Conservation (phyloP, 176 grass and related monocot species). For the Luzula sylvatica region DNA sequence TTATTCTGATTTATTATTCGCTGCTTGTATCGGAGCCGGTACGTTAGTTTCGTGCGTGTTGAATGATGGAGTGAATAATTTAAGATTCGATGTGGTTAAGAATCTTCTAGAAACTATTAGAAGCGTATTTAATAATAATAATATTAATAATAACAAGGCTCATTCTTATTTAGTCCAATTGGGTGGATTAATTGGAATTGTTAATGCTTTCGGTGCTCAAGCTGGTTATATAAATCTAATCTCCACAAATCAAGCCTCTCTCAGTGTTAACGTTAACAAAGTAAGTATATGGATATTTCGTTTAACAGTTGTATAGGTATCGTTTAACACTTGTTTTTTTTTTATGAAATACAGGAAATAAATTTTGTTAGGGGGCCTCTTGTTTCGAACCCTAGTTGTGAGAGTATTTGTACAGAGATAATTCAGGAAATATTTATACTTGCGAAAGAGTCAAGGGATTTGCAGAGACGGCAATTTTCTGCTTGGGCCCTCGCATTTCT, state of each 20-base stretch:
- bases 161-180: conserved; percentile 67
- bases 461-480: conserved; percentile 49
- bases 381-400: conserved; percentile 52
- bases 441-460: conserved; percentile 68
- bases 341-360: conserved; percentile 38
- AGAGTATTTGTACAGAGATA: conserved; percentile 58
- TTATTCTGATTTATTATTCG: conserved; percentile 77
- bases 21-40: conserved; percentile 71
- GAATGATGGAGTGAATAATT: conserved; percentile 57
- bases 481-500: conserved; percentile 92
- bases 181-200: conserved; percentile 72
- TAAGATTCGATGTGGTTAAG: conserved; percentile 53
- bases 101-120: conserved; percentile 49
- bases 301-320: neutral
- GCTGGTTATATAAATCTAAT: conserved; percentile 50
- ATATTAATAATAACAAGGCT: conserved; percentile 19
- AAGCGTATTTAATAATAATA: conserved; percentile 29
- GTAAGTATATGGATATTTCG: too few species aligned
- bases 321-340: conserved; percentile 19
- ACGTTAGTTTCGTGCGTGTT: conserved; percentile 61
- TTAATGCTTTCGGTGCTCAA: conserved; percentile 76
- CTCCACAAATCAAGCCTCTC: conserved; percentile 25
- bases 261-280: conserved; percentile 39
- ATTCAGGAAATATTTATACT: conserved; percentile 88
- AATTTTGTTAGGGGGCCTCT: conserved; percentile 49